phyloP scores from a whole-genome alignment of 2,329 filamentous ascomycete genomes.

The Celoporthe dispersa region DNA sequence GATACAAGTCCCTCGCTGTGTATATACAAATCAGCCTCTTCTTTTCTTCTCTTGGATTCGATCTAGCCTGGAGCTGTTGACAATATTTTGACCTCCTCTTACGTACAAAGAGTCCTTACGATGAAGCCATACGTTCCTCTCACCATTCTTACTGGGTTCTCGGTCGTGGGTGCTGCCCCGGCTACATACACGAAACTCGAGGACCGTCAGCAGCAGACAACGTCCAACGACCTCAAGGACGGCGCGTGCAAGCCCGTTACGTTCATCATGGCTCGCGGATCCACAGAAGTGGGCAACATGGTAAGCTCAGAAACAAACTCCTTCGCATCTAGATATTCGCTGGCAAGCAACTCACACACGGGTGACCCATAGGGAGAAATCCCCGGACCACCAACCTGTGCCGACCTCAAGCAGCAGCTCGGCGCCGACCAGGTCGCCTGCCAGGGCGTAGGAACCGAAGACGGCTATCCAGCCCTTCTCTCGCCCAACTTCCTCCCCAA shows the following conservation, averaged over 20 bases:
- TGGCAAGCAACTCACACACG: background rate
- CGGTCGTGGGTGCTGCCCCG: constrained; percentile 24
- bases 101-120: background rate
- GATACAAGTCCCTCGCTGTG: background rate
- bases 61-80: background rate
- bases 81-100: background rate
- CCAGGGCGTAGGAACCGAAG: constrained; percentile 39
- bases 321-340: background rate
- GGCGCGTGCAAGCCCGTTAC: constrained; percentile 37
- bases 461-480: constrained; percentile 38
- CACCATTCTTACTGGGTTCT: constrained; percentile 20
- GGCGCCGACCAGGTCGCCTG: constrained; percentile 38
- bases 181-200: constrained; percentile 19
- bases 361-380: constrained; percentile 35
- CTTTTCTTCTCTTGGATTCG: background rate
- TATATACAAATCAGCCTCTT: background rate
- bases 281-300: constrained; percentile 41
- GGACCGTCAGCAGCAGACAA: constrained; percentile 18
- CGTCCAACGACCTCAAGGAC: constrained; percentile 29
- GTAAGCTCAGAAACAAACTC: constrained; percentile 30
- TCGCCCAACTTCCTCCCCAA: constrained; percentile 37
- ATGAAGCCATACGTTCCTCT: constrained; percentile 26
- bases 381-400: constrained; percentile 38
- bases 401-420: constrained; percentile 34
- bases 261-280: constrained; percentile 43